phyloP scores from a whole-genome alignment of 805 yeast species.

The Yarrowia divulgata region DNA sequence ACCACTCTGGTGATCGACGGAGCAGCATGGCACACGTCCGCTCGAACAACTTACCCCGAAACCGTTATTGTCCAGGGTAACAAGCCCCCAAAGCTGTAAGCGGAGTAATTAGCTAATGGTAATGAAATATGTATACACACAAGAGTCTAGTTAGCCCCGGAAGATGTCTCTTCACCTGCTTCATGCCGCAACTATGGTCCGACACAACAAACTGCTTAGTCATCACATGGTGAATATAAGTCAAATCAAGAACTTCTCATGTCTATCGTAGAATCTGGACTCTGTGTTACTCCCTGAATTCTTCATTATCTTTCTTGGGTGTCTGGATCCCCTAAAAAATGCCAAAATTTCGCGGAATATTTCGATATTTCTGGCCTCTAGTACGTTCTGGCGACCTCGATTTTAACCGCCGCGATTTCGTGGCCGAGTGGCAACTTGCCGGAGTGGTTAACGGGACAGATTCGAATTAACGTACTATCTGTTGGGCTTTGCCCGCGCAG shows the following conservation, averaged over 20 bases:
- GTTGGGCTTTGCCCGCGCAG: conserved; percentile 51
- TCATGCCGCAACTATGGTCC: too few species aligned
- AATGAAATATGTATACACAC: too few species aligned
- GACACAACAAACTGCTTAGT: too few species aligned
- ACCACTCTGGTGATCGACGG: conserved; percentile 86
- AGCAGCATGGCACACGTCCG: conserved; percentile 74
- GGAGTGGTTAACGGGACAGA: conserved; percentile 40
- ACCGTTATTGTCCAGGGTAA: conserved; percentile 25
- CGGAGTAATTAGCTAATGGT: too few species aligned
- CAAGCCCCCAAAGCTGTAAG: conserved; percentile 26
- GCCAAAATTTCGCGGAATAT: background rate
- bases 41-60: conserved; percentile 15
- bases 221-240: too few species aligned
- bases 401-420: background rate
- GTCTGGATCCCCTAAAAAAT: background rate
- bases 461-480: conserved; percentile 39
- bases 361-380: background rate
- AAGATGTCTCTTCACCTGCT: too few species aligned
- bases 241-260: too few species aligned
- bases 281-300: too few species aligned
- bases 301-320: too few species aligned
- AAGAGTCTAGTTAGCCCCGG: too few species aligned
- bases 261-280: too few species aligned
- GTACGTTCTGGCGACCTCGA: background rate
- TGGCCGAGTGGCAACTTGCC: conserved; percentile 39